These are phyloP conservation scores for Bipolaris gigantea DNA, from an alignment of 2,329 filamentous ascomycete genomes.

Conservation along the genomic window DNA sequence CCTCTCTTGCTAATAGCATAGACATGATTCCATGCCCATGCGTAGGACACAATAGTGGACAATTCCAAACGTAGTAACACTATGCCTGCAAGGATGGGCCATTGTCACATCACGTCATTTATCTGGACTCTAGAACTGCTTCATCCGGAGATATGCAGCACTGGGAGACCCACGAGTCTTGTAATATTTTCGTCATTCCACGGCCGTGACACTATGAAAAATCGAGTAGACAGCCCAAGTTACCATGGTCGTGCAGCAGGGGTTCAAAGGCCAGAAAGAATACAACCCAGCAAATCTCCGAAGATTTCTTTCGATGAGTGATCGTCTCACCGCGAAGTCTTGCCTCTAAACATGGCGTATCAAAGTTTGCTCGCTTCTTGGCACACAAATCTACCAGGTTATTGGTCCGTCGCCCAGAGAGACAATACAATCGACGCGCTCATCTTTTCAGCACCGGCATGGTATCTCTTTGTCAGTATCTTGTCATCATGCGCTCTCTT, in stretches of 20 bases:
- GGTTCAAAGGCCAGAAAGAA: not conserved
- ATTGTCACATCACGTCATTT: slow-evolving; percentile 4
- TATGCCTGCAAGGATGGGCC: slow-evolving; percentile 12
- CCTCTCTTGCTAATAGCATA: not conserved
- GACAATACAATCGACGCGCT: not conserved
- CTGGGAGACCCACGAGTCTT: slow-evolving; percentile 14
- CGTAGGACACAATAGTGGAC: slow-evolving; percentile 15
- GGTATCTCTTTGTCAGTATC: not conserved
- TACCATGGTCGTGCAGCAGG: slow-evolving; percentile 1
- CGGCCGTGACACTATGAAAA: not conserved
- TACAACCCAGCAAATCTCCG: not conserved
- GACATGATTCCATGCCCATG: not conserved
- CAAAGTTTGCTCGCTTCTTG: slow-evolving; percentile 16
- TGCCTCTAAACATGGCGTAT: slow-evolving; percentile 1
- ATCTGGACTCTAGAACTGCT: not conserved
- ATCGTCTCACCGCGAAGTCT: slow-evolving; percentile 2
- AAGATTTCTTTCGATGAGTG: not conserved
- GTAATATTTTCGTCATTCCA: slow-evolving; percentile 16
- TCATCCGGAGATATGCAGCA: slow-evolving; percentile 1
- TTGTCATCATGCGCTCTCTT: not conserved
- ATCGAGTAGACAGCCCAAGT: not conserved
- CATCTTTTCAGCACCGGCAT: not conserved
- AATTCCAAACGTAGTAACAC: slow-evolving; percentile 10
- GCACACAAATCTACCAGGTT: not conserved
- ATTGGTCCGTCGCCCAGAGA: not conserved